These are phyloP conservation scores for Kluyveromyces siamensis DNA, from an alignment of 805 yeast genomes.

Conservation along the genomic window DNA sequence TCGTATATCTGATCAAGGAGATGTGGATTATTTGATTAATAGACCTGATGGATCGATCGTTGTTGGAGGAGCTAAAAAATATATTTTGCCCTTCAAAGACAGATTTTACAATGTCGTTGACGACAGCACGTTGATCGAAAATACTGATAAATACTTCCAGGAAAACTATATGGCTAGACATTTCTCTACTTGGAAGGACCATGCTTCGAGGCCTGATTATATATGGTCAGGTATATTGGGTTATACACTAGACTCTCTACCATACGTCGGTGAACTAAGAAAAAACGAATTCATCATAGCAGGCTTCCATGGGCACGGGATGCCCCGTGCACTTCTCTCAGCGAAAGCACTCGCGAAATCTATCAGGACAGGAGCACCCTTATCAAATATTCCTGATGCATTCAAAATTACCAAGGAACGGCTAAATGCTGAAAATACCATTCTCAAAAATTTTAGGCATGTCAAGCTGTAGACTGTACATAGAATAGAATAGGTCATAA, in stretches of 20 bases:
- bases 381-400: too few relatives aligned
- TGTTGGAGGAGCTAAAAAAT: constrained; percentile 26
- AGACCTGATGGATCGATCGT: constrained; percentile 33
- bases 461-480: too few relatives aligned
- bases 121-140: constrained; percentile 26
- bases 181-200: constrained; percentile 29
- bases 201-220: constrained; percentile 17
- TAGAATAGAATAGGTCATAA: too few relatives aligned
- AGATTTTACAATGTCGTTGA: constrained; percentile 27
- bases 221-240: constrained; percentile 44
- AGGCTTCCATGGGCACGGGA: constrained; percentile 45
- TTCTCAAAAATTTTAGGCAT: too few relatives aligned
- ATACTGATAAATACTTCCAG: constrained; percentile 16
- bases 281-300: constrained; percentile 33
- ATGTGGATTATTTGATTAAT: constrained; percentile 30
- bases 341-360: constrained; percentile 32
- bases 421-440: too few relatives aligned
- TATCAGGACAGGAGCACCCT: too few relatives aligned
- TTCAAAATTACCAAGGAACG: too few relatives aligned
- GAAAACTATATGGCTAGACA: constrained; percentile 23
- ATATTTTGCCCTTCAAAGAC: constrained; percentile 7
- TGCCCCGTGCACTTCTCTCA: constrained; percentile 37
- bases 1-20: constrained; percentile 15
- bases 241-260: constrained; percentile 32
- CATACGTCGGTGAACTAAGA: constrained; percentile 36